Percentiles rank a stretch among this genome's conserved stretches.
Conservation (phyloP, 140 eudicot species). For the Stevia rebaudiana region DNA sequence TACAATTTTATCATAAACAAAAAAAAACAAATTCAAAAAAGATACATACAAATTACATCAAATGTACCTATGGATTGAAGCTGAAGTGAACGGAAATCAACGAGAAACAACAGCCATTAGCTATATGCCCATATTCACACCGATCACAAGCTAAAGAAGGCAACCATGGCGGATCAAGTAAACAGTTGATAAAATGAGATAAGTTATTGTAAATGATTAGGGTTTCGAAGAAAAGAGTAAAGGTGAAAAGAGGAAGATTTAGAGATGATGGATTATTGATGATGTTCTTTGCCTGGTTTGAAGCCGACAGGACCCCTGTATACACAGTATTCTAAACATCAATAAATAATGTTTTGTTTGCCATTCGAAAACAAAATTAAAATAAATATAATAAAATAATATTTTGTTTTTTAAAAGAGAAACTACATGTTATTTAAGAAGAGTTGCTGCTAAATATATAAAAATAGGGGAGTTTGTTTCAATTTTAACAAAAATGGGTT, state of each 20-base stretch:
- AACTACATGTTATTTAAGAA: no score
- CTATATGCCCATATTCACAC: neutral
- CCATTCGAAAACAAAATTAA: no score
- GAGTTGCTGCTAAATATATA: no score
- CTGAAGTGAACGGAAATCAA: neutral
- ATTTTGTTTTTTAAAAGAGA: no score
- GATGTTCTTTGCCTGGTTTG: constrained; percentile 79
- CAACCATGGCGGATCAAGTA: constrained; percentile 7
- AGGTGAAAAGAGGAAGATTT: constrained; percentile 18
- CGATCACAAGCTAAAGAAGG: neutral
- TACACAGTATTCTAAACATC: constrained; percentile 31
- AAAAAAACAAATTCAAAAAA: neutral
- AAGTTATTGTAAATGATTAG: constrained; percentile 26
- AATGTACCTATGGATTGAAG: constrained; percentile 27
- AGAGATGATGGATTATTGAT: constrained; percentile 30
- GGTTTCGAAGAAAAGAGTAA: constrained; percentile 31
- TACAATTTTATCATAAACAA: neutral
- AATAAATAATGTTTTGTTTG: neutral
- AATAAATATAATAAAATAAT: no score
- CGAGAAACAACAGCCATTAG: neutral
- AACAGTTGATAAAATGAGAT: neutral
- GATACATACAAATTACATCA: neutral
- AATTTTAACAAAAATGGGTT: no score
- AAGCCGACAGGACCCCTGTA: constrained; percentile 67
- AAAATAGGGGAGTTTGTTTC: no score